Base-by-base conservation (phyloP, 2,329 filamentous ascomycete genomes). In the Xylaria polymorpha region DNA sequence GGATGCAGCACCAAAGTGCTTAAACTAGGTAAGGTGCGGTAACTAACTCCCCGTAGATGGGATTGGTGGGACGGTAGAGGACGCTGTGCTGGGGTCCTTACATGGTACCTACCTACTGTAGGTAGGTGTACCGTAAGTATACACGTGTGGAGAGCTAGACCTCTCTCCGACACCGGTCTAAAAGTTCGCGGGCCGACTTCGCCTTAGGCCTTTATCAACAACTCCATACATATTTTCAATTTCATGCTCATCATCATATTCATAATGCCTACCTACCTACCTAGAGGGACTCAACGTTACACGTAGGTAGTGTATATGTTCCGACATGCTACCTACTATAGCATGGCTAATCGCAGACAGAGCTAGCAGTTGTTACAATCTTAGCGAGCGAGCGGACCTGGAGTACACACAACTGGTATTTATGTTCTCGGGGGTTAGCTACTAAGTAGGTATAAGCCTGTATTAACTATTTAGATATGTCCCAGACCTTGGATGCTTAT, bases 151-250 rank as follows among this genome's bases (percentile, higher is more conserved):
- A 22, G 18, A 22, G 32, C 12, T 12, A 32, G 3, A 51, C 8
- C 25, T 10, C 62, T 39, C 62, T 44, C 66, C 66, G 68, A 35
- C 51, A 67, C 51, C 68, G 68, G 68, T 46, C 14, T 20, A 64
- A 67, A 67, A 67, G 43, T 67, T 35, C n/a, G 15, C 32, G 48
- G 46, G 59, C 68, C 68, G 67, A 69, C 64, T 67, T 67, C 68
- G 60, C 61, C 60, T 56, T 43, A 39, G 22, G 37, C 25, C 39
- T 53, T 41, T 51, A 56, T 53, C 50, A 35, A 56, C 66, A 44
- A 66, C 64, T 60, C 60, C 35, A 57, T 61, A 50, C 25, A 29
- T 29, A 29, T 29, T 53, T 60, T 41, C 32, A 46, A 25, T 61
- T 67, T 67, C 51, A 61, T 64, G 44, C 56, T 67, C 61, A 64